Evolutionary conservation across 176 grass and related monocot genomes (phyloP).

Genomic region (Triticum timopheevii): DNA sequence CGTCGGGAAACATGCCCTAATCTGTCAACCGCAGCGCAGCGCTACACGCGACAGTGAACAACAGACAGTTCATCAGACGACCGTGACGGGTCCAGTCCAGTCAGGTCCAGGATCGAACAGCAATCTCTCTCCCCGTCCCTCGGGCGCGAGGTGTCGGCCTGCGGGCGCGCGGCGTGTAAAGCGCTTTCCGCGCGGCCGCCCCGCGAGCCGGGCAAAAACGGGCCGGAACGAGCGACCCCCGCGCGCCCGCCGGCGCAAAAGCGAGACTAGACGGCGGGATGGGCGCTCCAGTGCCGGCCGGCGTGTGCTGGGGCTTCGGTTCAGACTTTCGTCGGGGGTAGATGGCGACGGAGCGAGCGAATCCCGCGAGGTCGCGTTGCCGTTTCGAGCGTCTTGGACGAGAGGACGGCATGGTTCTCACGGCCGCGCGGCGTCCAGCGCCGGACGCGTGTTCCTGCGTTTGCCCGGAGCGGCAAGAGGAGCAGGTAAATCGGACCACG

Average conservation of each 20-base stretch:
- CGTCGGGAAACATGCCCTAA: background rate
- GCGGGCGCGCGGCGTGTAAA: background rate
- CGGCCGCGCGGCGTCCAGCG: background rate
- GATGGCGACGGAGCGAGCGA: background rate
- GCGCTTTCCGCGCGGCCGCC: background rate
- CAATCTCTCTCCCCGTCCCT: background rate
- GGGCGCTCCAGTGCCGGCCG: background rate
- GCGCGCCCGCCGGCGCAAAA: background rate
- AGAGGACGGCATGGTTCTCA: background rate
- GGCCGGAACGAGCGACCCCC: conserved; percentile 9
- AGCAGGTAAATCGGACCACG: background rate
- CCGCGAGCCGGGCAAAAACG: background rate
- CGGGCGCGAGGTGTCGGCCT: background rate
- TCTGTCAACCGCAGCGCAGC: background rate
- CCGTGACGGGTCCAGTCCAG: background rate
- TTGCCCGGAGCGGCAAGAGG: background rate
- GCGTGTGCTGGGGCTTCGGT: background rate
- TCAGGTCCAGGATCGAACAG: background rate
- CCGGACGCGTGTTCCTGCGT: background rate
- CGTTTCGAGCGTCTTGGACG: background rate
- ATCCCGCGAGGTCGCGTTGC: background rate
- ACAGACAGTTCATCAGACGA: background rate
- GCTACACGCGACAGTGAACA: background rate
- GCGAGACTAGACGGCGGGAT: background rate
- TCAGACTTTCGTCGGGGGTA: background rate